These are phyloP conservation scores for Rhodosporidiobolus odoratus DNA, from an alignment of 768 basidiomycete species.

Conservation along the genomic window DNA sequence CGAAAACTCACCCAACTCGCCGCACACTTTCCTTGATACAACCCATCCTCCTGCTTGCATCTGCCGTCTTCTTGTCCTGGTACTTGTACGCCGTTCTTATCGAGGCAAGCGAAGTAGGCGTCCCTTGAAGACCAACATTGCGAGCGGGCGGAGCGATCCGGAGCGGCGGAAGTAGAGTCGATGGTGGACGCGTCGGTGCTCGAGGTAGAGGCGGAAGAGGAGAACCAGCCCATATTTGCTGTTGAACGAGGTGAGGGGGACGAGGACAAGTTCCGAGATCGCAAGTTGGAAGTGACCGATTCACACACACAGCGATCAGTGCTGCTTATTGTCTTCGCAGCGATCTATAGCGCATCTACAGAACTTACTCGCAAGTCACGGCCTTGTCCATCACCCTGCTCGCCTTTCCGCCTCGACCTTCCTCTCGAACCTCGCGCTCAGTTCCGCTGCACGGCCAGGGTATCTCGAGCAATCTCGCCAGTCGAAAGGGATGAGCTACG, in stretches of 20 bases:
- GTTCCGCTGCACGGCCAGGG: no score
- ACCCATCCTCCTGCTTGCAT: conserved; percentile 57
- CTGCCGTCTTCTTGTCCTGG: conserved; percentile 63
- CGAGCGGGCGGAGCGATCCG: conserved; percentile 50
- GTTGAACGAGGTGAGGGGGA: not conserved
- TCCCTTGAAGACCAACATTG: conserved; percentile 83
- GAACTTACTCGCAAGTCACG: no score
- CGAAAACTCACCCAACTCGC: conserved; percentile 76
- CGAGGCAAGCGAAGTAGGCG: conserved; percentile 77
- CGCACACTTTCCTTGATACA: conserved; percentile 70
- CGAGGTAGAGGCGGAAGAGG: conserved; percentile 14
- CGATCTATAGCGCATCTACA: no score
- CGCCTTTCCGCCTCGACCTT: no score
- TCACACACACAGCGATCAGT: no score
- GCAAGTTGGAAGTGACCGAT: no score
- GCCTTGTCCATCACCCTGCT: no score
- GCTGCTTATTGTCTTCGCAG: no score
- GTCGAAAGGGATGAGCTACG: no score
- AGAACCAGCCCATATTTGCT: conserved; percentile 30
- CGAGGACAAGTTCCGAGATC: no score
- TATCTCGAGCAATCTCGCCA: no score
- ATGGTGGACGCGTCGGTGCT: not conserved
- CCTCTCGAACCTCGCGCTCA: no score
- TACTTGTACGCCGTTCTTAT: conserved; percentile 61
- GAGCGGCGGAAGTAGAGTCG: not conserved